These are phyloP conservation scores for Fusarium staphyleae DNA, from an alignment of 2,329 filamentous ascomycete species.

Conservation along the genomic window DNA sequence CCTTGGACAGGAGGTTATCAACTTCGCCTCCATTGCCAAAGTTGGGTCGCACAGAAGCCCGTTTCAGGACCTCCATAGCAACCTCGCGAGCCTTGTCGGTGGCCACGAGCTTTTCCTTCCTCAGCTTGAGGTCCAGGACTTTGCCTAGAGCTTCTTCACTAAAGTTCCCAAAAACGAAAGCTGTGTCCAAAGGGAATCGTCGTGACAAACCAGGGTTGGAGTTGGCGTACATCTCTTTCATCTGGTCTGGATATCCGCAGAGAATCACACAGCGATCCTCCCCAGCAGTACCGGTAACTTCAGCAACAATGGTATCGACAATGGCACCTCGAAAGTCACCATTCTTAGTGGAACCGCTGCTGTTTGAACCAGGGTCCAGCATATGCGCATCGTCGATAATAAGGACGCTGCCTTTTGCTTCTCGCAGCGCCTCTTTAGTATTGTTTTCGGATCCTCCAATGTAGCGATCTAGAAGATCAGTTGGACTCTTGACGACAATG, in stretches of 20 bases:
- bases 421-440: constrained; percentile 72
- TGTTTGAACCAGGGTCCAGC: constrained; percentile 55
- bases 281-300: constrained; percentile 72
- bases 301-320: constrained; percentile 77
- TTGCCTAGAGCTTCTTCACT: constrained; percentile 60
- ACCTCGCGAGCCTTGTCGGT: constrained; percentile 61
- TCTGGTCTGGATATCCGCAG: constrained; percentile 73
- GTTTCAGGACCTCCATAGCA: constrained; percentile 65
- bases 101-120: constrained; percentile 59
- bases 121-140: constrained; percentile 72
- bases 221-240: constrained; percentile 75
- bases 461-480: constrained; percentile 71
- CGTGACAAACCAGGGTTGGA: constrained; percentile 73
- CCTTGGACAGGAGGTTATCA: constrained; percentile 56
- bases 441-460: constrained; percentile 73
- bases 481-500: constrained; percentile 74
- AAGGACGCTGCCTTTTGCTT: constrained; percentile 73
- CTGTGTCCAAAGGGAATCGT: constrained; percentile 69
- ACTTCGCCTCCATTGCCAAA: constrained; percentile 81
- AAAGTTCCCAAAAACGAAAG: constrained; percentile 76
- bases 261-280: constrained; percentile 78
- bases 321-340: constrained; percentile 67
- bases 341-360: constrained; percentile 43
- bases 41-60: constrained; percentile 69
- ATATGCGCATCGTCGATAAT: constrained; percentile 82